Evolutionary conservation across 2,329 filamentous ascomycete species (phyloP), one percentile per base, ranked within the genome.

Genomic region (Hawksworthiomyces lignivorus): DNA sequence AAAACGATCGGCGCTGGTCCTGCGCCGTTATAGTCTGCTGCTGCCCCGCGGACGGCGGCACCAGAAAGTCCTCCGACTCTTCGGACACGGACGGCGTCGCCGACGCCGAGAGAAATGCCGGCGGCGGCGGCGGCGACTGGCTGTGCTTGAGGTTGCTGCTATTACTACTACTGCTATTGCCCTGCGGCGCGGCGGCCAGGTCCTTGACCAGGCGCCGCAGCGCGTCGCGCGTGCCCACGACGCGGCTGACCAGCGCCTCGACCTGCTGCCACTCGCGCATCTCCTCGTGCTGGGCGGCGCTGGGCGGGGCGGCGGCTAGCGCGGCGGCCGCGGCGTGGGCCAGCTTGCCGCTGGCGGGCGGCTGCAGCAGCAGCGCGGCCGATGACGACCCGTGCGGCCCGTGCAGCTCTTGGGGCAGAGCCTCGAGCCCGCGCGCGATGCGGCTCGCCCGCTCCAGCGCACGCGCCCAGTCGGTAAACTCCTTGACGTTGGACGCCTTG

Each of bases 211-310:
- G 68, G 28, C 87, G 79, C 37, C 89, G 80, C 18, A 96, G 77
- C 2, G 88, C 87, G 65, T 98, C 92, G 52, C 92, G 75, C 36
- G 88, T 89, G 2, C 87, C 88, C 7, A 88, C 84, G 12, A 97
- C 78, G 46, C 87, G 80, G 57, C 87, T 88, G 21, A 97, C 84
- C 28, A 98, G 68, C 1, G 80, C 72, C 62, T 96, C 89, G 2
- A 95, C 83, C 53, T 84, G 83, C 45, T 79, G 75, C 92, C 92
- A 98, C 60, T 95, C 87, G 46, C 75, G 73, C 41, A 90, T 82
- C 52, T 94, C 87, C 6, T 80, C 58, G 27, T 65, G 54, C 44
- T 56, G 64, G 15, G 59, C 57, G 36, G 61, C 56, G 3, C 59
- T 55, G 7, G 55, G 49, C 7, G 57, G 53, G 27, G 53, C 45